Base-by-base conservation (phyloP, 2,329 filamentous ascomycete species). In the Allantophomopsis lycopodina region DNA sequence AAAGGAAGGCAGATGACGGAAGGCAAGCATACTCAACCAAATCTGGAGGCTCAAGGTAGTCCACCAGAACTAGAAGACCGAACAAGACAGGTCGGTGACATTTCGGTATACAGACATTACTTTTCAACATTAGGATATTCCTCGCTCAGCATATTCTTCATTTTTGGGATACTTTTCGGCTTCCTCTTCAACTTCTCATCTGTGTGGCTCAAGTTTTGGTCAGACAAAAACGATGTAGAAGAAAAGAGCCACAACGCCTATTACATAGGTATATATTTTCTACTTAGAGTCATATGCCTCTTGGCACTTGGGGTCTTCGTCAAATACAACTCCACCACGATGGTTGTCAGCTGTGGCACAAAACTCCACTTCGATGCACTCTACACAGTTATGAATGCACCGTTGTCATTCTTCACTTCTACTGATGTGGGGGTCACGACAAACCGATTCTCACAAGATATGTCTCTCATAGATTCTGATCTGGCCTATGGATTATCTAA, bases 121-220 rank as follows among this genome's bases (percentile, higher is more conserved):
- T 45, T 50, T 16, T 32, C 21, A n/a, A 43, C 36, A 2, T 42
- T 49, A 11, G 49, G 49, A n/a, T 44, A 44, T 3, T 8, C 30
- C n/a, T n/a, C n/a, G 30, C 10, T 31, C n/a, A 10, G 8, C n/a
- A 13, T 40, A 8, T 23, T 42, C 7, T 46, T 54, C 39, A 32
- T 52, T 7, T 38, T 49, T 31, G 30, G 8, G n/a, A 31, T 10
- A 10, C 10, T 31, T 8, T 31, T 31, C 30, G 8, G 30, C 30
- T 10, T 8, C n/a, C 8, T 8, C 30, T 31, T 31, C n/a, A 31
- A n/a, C n/a, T n/a, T n/a, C n/a, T 31, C 30, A n/a, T 31, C 8
- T 31, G 30, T 31, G 30, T 56, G 54, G 54, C 36, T 56, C 14
- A 54, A 55, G 36, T 55, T 50, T 44, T 56, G 53, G 54, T 46